phyloP scores from a whole-genome alignment of 2,329 filamentous ascomycete genomes.

The Scedosporium aurantiacum region DNA sequence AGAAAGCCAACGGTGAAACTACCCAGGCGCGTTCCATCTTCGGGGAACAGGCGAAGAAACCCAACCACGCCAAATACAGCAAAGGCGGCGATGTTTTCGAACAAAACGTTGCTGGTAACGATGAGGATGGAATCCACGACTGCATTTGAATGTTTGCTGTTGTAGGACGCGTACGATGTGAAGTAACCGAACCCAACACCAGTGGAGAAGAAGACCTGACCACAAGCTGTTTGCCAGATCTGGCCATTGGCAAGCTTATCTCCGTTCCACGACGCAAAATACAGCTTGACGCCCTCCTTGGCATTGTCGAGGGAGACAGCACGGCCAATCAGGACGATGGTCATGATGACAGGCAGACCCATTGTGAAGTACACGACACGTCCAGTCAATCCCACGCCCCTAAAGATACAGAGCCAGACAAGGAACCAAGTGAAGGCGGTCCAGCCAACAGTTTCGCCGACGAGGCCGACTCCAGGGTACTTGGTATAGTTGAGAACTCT shows the following conservation, averaged over 20 bases:
- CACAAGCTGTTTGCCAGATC: constrained; percentile 49
- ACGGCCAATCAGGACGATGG: constrained; percentile 43
- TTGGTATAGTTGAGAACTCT: constrained; percentile 30
- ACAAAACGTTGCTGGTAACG: constrained; percentile 42
- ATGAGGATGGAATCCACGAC: constrained; percentile 48
- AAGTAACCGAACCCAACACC: constrained; percentile 50
- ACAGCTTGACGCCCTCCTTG: constrained; percentile 36
- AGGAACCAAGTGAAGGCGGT: constrained; percentile 47
- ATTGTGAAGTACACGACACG: constrained; percentile 53
- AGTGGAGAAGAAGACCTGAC: constrained; percentile 49
- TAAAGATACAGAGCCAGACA: constrained; percentile 48
- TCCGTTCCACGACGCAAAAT: constrained; percentile 34
- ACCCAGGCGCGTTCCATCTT: constrained; percentile 30
- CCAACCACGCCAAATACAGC: constrained; percentile 46
- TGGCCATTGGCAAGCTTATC: constrained; percentile 36
- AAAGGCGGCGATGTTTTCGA: constrained; percentile 41
- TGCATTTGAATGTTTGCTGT: constrained; percentile 44
- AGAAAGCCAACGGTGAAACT: constrained; percentile 47
- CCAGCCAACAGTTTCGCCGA: constrained; percentile 49
- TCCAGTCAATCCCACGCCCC: constrained; percentile 45
- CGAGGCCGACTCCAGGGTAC: constrained; percentile 33
- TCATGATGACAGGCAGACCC: constrained; percentile 46
- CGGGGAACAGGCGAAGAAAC: constrained; percentile 24
- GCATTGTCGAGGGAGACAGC: constrained; percentile 43
- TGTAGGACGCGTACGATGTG: constrained; percentile 47